Conservation (phyloP, 1,284 basidiomycete genomes). For the Papiliotrema fonsecae region DNA sequence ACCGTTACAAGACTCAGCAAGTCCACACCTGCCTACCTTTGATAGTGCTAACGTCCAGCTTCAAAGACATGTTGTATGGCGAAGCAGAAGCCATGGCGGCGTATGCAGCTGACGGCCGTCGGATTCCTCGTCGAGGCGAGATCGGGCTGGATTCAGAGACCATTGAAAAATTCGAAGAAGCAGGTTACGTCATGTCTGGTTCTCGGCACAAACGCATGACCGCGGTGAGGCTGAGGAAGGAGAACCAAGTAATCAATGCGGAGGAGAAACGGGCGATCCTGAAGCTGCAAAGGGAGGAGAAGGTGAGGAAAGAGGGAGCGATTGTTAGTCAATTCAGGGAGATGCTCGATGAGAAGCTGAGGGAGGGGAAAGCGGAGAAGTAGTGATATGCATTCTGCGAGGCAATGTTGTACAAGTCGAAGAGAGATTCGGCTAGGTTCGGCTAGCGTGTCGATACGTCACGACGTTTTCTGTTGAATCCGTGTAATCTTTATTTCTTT, state of each 20-base stretch:
- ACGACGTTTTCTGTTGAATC: background rate
- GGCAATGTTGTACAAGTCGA: background rate
- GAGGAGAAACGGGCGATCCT: conserved; percentile 94
- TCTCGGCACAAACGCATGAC: conserved; percentile 91
- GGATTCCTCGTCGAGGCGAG: conserved; percentile 97
- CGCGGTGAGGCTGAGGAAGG: conserved; percentile 91
- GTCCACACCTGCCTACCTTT: background rate
- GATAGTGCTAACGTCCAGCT: conserved; percentile 31
- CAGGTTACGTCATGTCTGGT: conserved; percentile 98
- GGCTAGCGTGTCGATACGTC: background rate
- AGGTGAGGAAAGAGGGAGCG: conserved; percentile 72
- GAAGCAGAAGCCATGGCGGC: conserved; percentile 97
- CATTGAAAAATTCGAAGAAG: conserved; percentile 79
- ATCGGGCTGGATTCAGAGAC: conserved; percentile 84
- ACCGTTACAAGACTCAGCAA: conserved; percentile 56
- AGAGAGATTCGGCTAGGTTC: background rate
- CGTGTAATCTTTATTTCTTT: too few relatives aligned
- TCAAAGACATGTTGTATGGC: conserved; percentile 82
- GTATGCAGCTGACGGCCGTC: conserved; percentile 80
- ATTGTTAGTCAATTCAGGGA: conserved; percentile 65
- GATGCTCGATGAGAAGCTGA: conserved; percentile 3
- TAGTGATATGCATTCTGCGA: background rate
- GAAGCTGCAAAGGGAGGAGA: conserved; percentile 88
- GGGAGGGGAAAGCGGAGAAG: background rate
- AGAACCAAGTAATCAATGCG: conserved; percentile 96